phyloP scores from a whole-genome alignment of 805 yeast species.

The Ogataea wickerhamii region DNA sequence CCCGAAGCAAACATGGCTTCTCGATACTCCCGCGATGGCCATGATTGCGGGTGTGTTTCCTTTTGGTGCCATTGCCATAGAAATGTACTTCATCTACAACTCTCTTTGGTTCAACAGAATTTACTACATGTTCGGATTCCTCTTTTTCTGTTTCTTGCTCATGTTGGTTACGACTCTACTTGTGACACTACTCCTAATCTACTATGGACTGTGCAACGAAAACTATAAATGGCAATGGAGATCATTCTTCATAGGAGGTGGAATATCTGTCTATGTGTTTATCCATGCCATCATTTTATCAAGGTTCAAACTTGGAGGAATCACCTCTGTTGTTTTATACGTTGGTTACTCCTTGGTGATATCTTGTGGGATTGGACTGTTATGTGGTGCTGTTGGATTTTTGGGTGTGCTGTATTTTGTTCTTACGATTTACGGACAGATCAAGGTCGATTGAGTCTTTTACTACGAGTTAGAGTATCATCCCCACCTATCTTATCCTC shows the following conservation, averaged over 20 bases:
- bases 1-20: slow-evolving; percentile 85
- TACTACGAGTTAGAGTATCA: no score
- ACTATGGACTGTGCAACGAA: slow-evolving; percentile 83
- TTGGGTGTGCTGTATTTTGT: slow-evolving; percentile 69
- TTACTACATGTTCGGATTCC: slow-evolving; percentile 96
- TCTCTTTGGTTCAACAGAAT: slow-evolving; percentile 92
- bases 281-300: slow-evolving; percentile 76
- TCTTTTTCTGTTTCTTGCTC: slow-evolving; percentile 81
- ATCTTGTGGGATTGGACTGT: slow-evolving; percentile 65
- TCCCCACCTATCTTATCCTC: no score
- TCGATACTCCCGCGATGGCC: slow-evolving; percentile 62
- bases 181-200: slow-evolving; percentile 75
- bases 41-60: slow-evolving; percentile 88
- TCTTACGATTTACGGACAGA: slow-evolving; percentile 73
- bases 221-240: slow-evolving; percentile 99
- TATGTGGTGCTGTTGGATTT: slow-evolving; percentile 89
- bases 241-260: slow-evolving; percentile 80
- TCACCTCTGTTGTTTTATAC: slow-evolving; percentile 73
- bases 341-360: slow-evolving; percentile 78
- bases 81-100: slow-evolving; percentile 86
- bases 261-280: slow-evolving; percentile 81
- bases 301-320: slow-evolving; percentile 65
- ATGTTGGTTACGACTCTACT: slow-evolving; percentile 78
- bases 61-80: slow-evolving; percentile 91
- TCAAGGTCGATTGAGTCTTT: slow-evolving; percentile 83